Evolutionary conservation across 305 asterid genomes (phyloP).

Genomic region (Ajuga reptans): DNA sequence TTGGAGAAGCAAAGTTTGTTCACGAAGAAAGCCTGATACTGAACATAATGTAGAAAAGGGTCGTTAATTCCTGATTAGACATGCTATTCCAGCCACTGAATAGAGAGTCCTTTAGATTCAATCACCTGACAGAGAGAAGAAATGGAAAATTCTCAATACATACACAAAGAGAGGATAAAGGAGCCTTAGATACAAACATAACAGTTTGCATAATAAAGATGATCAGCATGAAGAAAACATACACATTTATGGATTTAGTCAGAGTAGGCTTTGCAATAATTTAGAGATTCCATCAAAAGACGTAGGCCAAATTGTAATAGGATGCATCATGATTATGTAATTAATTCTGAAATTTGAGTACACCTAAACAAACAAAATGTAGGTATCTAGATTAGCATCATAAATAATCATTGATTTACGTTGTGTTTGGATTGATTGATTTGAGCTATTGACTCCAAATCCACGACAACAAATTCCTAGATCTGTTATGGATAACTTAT

Average conservation of each 20-base stretch:
- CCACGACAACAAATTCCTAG: background rate
- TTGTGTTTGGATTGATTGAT: background rate
- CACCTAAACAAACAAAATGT: background rate
- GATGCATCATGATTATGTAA: background rate
- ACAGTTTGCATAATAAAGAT: background rate
- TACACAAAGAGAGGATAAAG: background rate
- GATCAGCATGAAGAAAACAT: background rate
- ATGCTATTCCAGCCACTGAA: slow-evolving; percentile 14
- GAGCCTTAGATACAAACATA: background rate
- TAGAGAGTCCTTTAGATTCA: slow-evolving; percentile 19
- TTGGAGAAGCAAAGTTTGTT: slow-evolving; percentile 6
- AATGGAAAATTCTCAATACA: background rate
- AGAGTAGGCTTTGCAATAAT: background rate
- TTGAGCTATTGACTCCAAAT: background rate
- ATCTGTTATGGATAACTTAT: background rate
- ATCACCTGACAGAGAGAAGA: slow-evolving; percentile 34
- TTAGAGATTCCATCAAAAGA: background rate
- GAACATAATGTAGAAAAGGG: slow-evolving; percentile 9
- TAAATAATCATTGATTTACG: background rate
- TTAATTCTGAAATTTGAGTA: background rate
- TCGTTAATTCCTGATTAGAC: background rate
- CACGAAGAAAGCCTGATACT: slow-evolving; percentile 8
- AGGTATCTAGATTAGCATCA: background rate
- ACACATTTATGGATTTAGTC: background rate
- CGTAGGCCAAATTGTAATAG: background rate